phyloP scores from a whole-genome alignment of 305 asterid species.

The Fraxinus albicans region DNA sequence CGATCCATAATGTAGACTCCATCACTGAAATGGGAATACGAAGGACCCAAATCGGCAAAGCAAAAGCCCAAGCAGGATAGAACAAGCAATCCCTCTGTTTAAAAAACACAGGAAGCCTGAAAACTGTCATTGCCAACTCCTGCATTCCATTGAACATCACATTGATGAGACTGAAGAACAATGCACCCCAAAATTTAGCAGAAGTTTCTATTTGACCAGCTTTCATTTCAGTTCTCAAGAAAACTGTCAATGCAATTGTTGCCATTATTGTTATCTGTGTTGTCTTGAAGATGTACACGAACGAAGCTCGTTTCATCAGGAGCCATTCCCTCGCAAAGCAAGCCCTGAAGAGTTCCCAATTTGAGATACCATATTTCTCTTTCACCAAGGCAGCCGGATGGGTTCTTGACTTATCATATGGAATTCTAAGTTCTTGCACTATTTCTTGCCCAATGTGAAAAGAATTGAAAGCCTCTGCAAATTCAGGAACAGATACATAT shows the following conservation, averaged over 20 bases:
- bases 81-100: constrained; percentile 1
- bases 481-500: constrained; percentile 31
- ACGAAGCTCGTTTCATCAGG: constrained; percentile 43
- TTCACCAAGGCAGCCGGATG: constrained; percentile 51
- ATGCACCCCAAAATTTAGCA: constrained; percentile 1
- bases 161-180: constrained; percentile 1
- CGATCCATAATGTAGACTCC: background rate
- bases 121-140: constrained; percentile 4
- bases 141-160: constrained; percentile 6
- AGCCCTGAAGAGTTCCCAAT: constrained; percentile 41
- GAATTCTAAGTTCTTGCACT: constrained; percentile 27
- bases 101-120: background rate
- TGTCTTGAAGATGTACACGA: constrained; percentile 42
- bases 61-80: constrained; percentile 1
- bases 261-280: constrained; percentile 5
- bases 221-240: background rate
- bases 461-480: constrained; percentile 32
- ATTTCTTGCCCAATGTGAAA: constrained; percentile 35
- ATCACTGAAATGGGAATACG: constrained; percentile 2
- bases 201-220: background rate
- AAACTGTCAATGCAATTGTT: background rate
- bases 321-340: constrained; percentile 44
- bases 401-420: constrained; percentile 36
- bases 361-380: constrained; percentile 41
- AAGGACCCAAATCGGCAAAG: background rate